A percentile compares a stretch with the other conserved stretches of the same genome.
These are phyloP conservation scores for Zasmidium citrigriseum DNA, from an alignment of 2,329 filamentous ascomycete species.

Conservation along the genomic window DNA sequence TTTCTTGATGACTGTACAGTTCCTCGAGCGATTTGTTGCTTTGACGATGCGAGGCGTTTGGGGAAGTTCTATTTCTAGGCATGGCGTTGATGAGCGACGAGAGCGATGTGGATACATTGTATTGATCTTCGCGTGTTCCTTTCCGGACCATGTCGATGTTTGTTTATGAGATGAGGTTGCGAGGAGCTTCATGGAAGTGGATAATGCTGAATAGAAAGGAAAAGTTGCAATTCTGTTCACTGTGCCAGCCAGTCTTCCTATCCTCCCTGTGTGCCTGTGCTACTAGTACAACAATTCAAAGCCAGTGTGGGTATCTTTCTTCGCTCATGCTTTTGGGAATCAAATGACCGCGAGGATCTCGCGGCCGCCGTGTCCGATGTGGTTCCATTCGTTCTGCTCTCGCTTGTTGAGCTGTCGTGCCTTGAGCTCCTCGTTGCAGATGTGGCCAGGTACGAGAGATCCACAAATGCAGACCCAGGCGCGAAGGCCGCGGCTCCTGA, in stretches of 20 bases:
- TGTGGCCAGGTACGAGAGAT: constrained; percentile 18
- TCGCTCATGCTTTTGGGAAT: too few relatives aligned
- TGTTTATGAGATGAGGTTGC: background rate
- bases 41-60: constrained; percentile 4
- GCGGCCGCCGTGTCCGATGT: background rate
- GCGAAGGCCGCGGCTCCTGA: background rate
- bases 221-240: background rate
- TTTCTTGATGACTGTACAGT: background rate
- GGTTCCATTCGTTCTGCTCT: background rate
- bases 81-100: background rate
- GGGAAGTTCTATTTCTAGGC: background rate
- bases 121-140: too few relatives aligned
- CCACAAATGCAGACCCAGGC: constrained; percentile 32
- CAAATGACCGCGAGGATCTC: background rate
- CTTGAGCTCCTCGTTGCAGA: constrained; percentile 17
- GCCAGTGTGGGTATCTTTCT: background rate
- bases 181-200: background rate
- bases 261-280: too few relatives aligned
- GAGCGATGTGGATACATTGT: background rate
- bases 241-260: too few relatives aligned
- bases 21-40: constrained; percentile 1
- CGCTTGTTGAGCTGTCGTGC: background rate
- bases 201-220: background rate
- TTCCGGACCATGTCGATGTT: background rate
- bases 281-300: too few relatives aligned